Conservation (phyloP, 129 eudicot species). For the Ambrosia artemisiifolia region DNA sequence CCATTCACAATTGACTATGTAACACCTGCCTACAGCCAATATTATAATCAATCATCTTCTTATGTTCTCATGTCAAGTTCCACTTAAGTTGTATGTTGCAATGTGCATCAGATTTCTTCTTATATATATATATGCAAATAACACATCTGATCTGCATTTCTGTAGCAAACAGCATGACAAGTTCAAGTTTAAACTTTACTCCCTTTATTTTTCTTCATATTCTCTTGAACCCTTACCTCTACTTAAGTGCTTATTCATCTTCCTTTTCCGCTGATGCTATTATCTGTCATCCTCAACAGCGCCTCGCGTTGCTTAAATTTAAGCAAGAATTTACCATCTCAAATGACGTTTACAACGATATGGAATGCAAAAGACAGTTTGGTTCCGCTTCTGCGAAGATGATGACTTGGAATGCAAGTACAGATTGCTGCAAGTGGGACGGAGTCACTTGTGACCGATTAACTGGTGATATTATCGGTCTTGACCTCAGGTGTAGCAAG, state of each 20-base stretch:
- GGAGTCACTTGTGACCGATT: constrained; percentile 24
- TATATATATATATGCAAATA: background rate
- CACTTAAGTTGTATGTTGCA: too few relatives aligned
- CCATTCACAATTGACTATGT: background rate
- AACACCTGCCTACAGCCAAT: background rate
- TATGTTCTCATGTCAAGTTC: background rate
- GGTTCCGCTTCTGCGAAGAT: background rate
- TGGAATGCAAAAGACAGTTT: background rate
- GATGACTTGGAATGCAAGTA: constrained; percentile 25
- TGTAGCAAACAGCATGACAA: background rate
- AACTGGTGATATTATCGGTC: constrained; percentile 32
- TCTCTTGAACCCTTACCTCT: background rate
- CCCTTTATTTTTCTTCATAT: background rate
- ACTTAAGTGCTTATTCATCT: constrained; percentile 8
- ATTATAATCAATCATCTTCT: background rate
- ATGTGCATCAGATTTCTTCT: background rate
- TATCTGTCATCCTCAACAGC: background rate
- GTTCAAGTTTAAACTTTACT: background rate
- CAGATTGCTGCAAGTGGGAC: constrained; percentile 37
- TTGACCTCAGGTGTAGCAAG: constrained; percentile 31
- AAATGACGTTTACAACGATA: background rate
- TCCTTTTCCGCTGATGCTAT: background rate
- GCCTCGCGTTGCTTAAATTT: constrained; percentile 7
- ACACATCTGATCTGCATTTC: background rate
- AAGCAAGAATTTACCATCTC: background rate